Percentiles rank a stretch among this genome's conserved stretches.
phyloP scores from a whole-genome alignment of 2,329 filamentous ascomycete species.

The Fusarium illudens region DNA sequence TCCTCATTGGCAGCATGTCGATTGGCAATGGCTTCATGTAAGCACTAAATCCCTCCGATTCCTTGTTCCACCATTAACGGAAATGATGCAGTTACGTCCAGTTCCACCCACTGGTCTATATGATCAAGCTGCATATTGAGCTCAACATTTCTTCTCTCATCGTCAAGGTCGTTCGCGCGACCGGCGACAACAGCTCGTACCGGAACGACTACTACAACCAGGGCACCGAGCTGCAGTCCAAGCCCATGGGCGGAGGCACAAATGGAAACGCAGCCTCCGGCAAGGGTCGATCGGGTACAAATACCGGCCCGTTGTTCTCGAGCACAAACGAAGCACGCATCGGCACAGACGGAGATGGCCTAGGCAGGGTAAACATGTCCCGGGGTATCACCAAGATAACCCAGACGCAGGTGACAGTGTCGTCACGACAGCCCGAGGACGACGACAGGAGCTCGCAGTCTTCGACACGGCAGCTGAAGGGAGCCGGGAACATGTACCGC shows the following conservation, averaged over 20 bases:
- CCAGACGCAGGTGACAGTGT: constrained; percentile 33
- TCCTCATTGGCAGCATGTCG: constrained; percentile 39
- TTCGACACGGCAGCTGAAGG: constrained; percentile 33
- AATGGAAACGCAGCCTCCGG: not conserved
- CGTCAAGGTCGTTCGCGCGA: constrained; percentile 36
- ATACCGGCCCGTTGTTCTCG: constrained; percentile 10
- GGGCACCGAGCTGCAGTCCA: constrained; percentile 31
- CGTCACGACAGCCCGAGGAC: constrained; percentile 20
- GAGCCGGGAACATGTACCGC: constrained; percentile 1
- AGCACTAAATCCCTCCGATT: not conserved
- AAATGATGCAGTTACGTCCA: constrained; percentile 30
- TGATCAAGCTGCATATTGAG: constrained; percentile 39
- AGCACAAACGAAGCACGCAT: constrained; percentile 25
- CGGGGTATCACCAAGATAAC: constrained; percentile 37
- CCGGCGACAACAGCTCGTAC: constrained; percentile 34
- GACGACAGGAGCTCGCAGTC: constrained; percentile 36
- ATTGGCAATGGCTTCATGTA: constrained; percentile 38
- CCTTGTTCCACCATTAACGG: not conserved
- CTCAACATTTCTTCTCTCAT: constrained; percentile 40
- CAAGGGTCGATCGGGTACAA: constrained; percentile 3
- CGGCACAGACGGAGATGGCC: constrained; percentile 1
- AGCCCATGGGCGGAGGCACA: constrained; percentile 1
- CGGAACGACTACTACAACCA: constrained; percentile 10
- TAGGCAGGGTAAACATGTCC: not conserved
- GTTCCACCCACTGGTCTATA: constrained; percentile 40